Percentiles rank a stretch among this genome's conserved stretches.
Conservation (phyloP, 2,329 filamentous ascomycete species). For the Teratosphaeriaceae sp. region DNA sequence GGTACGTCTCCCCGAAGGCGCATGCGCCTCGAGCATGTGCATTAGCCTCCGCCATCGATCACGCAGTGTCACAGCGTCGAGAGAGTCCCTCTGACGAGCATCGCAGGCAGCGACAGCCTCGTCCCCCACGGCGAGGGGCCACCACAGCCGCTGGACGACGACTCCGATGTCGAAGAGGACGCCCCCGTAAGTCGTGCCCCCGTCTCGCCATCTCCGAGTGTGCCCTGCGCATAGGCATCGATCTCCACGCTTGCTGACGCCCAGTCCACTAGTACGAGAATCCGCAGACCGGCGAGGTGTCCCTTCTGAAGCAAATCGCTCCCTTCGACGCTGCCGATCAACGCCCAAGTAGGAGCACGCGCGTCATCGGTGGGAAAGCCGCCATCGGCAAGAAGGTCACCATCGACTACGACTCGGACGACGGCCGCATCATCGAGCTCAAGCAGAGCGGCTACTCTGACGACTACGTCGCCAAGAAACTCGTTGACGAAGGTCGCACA, state of each 20-base stretch:
- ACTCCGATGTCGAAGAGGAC: slow-evolving; percentile 6
- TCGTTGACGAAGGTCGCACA: slow-evolving; percentile 36
- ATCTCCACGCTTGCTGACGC: too few relatives aligned
- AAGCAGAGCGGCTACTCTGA: slow-evolving; percentile 39
- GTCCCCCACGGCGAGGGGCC: too few relatives aligned
- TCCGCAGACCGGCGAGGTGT: slow-evolving; percentile 12
- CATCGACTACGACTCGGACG: slow-evolving; percentile 41
- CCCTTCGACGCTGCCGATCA: neutral
- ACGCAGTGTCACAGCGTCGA: too few relatives aligned
- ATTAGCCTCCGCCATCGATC: neutral
- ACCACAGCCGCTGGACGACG: too few relatives aligned
- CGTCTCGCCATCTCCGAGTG: neutral
- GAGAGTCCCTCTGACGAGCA: too few relatives aligned
- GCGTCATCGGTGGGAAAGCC: slow-evolving; percentile 35
- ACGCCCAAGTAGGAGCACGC: slow-evolving; percentile 7
- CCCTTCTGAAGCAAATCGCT: neutral
- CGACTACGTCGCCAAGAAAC: slow-evolving; percentile 36
- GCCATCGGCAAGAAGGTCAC: slow-evolving; percentile 38
- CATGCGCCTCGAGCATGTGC: neutral
- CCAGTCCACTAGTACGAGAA: slow-evolving; percentile 9
- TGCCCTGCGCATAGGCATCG: too few relatives aligned
- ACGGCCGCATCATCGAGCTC: slow-evolving; percentile 40
- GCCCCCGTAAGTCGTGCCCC: slow-evolving; percentile 2
- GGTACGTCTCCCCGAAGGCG: slow-evolving; percentile 7
- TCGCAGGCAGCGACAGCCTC: too few relatives aligned